A percentile compares a stretch with the other conserved stretches of the same genome.
Evolutionary conservation across 345 rosid species (phyloP).

Genomic region (Syzygium grande): DNA sequence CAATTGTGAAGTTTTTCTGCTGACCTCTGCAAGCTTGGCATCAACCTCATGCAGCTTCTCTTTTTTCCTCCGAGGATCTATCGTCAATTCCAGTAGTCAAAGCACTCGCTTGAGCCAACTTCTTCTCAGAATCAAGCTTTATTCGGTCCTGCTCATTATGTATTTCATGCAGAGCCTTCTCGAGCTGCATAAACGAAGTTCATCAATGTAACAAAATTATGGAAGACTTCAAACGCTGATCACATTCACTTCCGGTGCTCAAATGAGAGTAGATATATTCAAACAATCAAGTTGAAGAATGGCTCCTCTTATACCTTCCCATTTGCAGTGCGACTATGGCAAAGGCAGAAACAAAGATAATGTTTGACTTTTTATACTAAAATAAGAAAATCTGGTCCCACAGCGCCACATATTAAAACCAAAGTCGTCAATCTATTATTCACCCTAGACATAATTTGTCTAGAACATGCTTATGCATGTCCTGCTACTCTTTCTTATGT

Average conservation of each 20-base stretch:
- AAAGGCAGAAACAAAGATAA: neutral
- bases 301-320: neutral
- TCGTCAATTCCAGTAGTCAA: constrained; percentile 50
- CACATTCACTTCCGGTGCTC: neutral
- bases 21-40: constrained; percentile 57
- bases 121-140: constrained; percentile 53
- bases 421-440: neutral
- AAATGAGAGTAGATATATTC: neutral
- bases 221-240: neutral
- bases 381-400: neutral
- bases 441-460: neutral
- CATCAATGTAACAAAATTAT: neutral
- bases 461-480: neutral
- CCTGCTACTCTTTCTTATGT: neutral
- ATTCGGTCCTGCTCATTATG: constrained; percentile 39
- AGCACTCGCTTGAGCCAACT: constrained; percentile 51
- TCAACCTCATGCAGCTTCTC: constrained; percentile 43
- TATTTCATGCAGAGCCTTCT: constrained; percentile 47
- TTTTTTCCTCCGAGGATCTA: constrained; percentile 50
- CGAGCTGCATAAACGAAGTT: constrained; percentile 43
- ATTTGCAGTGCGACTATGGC: neutral
- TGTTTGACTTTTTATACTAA: neutral
- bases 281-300: neutral
- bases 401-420: neutral
- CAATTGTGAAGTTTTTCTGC: constrained; percentile 49